Evolutionary conservation across 192 early-diverging fungal species (phyloP).

Genomic region (Coemansia sp.): DNA sequence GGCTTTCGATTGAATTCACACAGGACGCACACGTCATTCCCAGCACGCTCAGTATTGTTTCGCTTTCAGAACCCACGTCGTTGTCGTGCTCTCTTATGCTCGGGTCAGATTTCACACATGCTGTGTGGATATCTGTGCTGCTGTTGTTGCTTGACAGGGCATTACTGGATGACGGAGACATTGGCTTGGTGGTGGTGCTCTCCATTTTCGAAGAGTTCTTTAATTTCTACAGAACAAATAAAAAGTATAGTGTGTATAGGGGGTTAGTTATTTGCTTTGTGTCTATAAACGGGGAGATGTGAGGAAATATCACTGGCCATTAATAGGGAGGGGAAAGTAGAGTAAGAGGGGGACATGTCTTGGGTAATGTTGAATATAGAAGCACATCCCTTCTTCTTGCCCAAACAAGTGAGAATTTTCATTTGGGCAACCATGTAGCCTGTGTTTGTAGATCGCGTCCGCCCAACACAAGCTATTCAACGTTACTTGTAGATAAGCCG

Average conservation of each 20-base stretch:
- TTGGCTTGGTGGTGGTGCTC: not conserved
- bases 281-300: too few relatives aligned
- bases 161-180: not conserved
- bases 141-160: slow-evolving; percentile 18
- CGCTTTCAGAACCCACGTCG: slow-evolving; percentile 35
- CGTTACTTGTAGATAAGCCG: not conserved
- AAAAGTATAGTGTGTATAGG: too few relatives aligned
- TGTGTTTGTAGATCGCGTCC: too few relatives aligned
- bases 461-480: slow-evolving; percentile 1
- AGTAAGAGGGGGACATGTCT: not conserved
- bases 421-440: too few relatives aligned
- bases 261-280: too few relatives aligned
- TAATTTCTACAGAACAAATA: not conserved
- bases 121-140: slow-evolving; percentile 18
- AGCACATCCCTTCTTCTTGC: too few relatives aligned
- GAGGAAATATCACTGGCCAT: too few relatives aligned
- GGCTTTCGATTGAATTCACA: slow-evolving; percentile 66
- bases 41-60: slow-evolving; percentile 58
- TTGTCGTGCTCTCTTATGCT: not conserved
- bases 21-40: slow-evolving; percentile 92
- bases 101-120: slow-evolving; percentile 11
- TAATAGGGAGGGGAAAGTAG: too few relatives aligned
- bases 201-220: not conserved
- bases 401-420: too few relatives aligned
- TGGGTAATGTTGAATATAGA: not conserved